Evolutionary conservation across 306 rosid species (phyloP), one percentile per base, ranked within the genome.

Genomic region (Dalbergia cultrata): DNA sequence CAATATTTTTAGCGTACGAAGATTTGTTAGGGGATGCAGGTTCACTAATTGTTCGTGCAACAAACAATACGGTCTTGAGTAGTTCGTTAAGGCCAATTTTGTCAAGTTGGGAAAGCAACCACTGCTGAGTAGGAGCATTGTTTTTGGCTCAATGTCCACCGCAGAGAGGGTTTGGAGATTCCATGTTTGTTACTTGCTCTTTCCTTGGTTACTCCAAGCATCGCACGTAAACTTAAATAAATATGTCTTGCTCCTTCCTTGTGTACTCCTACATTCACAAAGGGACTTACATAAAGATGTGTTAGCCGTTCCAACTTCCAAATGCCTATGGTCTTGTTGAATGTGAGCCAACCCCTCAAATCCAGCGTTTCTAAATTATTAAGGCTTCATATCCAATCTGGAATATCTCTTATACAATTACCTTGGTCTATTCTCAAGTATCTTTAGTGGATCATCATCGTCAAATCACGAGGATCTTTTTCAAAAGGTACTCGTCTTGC

Each of bases 301-400:
- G 65, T 61, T 44, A 70, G 18, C 18, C 39, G 33, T 19, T 49
- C 33, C 7, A 79, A 43, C 22, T 79, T 13, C 77, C 83, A 60
- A 18, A 79, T 17, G 39, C 8, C 17, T 16, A 4, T 50, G 1
- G 17, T 5, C 0, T 6, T 53, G 5, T 7, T 1, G 8, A 1
- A 53, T 53, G 7, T 16, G 2, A 3, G 0, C 21, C 6, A 19
- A 19, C 6, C 6, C 3, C 19, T 19, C n/a, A 57, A 0, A 50
- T 70, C 77, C 3, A 70, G 64, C 0, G 72, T 70, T 60, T 80
- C 52, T n/a, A 80, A 13, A 65, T 73, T 52, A 7, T 9, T 0
- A 41, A 80, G 74, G 60, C 14, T 72, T 33, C 68, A 7, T 63
- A 75, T 53, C 6, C 59, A 53, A n/a, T 16, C 21, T 16, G 59